Evolutionary conservation across 2,329 filamentous ascomycete species (phyloP).

Genomic region (Penicillium palitans): DNA sequence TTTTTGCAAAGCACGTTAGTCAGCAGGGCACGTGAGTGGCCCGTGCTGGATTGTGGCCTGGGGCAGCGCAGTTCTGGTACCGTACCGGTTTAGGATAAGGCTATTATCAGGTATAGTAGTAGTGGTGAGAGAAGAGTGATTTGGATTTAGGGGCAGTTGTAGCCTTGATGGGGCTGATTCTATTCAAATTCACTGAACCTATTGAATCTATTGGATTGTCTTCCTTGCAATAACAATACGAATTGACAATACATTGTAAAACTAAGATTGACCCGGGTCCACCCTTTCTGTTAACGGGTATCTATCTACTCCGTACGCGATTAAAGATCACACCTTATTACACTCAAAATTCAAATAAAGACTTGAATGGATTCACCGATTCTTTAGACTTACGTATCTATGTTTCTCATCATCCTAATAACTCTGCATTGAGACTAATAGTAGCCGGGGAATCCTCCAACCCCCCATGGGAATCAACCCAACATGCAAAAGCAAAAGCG

Average conservation of each 20-base stretch:
- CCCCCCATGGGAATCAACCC: not conserved
- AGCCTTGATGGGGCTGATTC: not conserved
- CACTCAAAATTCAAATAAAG: not conserved
- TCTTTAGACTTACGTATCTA: not conserved
- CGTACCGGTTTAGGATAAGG: conserved; percentile 6
- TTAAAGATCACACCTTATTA: not conserved
- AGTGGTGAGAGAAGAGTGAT: not conserved
- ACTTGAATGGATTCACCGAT: not conserved
- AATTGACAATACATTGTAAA: conserved; percentile 8
- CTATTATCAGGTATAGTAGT: not conserved
- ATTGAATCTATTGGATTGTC: not conserved
- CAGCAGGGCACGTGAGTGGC: conserved; percentile 28
- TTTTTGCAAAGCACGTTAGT: conserved; percentile 32
- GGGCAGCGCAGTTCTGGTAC: conserved; percentile 9
- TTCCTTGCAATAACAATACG: not conserved
- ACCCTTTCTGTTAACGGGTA: conserved; percentile 2
- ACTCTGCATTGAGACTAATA: not conserved
- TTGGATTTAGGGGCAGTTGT: not conserved
- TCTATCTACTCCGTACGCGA: not conserved
- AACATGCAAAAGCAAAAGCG: not conserved
- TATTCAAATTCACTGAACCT: not conserved
- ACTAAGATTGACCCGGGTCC: not conserved
- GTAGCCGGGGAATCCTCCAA: not conserved
- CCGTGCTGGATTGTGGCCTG: conserved; percentile 13
- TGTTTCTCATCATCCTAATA: not conserved